Conservation (phyloP, 2,329 filamentous ascomycete species). For the Tympanopsis confertula region DNA sequence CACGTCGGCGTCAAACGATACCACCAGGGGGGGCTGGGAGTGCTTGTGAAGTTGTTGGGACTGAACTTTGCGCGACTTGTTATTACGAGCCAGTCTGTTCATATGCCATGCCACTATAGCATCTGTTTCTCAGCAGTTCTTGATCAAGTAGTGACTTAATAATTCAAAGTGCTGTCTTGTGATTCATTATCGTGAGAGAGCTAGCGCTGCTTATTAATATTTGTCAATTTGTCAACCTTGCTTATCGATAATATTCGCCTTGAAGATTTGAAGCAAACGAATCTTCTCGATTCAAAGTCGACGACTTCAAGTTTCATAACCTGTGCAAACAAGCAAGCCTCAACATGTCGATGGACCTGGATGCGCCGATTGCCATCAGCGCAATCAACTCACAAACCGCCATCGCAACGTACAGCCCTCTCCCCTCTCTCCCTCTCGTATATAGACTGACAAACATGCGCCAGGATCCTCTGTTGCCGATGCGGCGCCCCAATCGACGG, state of each 20-base stretch:
- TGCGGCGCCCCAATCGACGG: conserved; percentile 93
- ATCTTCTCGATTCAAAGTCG: too few species aligned
- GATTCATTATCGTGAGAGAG: too few species aligned
- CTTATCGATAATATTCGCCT: background rate
- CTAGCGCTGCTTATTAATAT: too few species aligned
- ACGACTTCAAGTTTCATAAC: conserved; percentile 1
- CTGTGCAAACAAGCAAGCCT: conserved; percentile 3
- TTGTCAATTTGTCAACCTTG: background rate
- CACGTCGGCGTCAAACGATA: background rate
- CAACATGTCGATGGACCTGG: conserved; percentile 46
- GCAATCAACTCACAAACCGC: conserved; percentile 5
- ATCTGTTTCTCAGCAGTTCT: too few species aligned
- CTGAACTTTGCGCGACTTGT: too few species aligned
- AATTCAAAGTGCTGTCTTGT: too few species aligned
- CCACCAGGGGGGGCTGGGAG: too few species aligned
- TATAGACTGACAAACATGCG: conserved; percentile 4
- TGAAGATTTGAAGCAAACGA: too few species aligned
- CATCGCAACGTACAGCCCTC: conserved; percentile 2
- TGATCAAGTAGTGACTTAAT: too few species aligned
- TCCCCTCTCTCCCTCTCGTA: background rate
- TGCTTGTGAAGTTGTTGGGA: too few species aligned
- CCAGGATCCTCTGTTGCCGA: conserved; percentile 90
- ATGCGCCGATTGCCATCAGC: conserved; percentile 36
- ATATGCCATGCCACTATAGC: too few species aligned
- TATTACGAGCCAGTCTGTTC: too few species aligned